phyloP scores from a whole-genome alignment of 2,329 filamentous ascomycete species.

The Pseudocercospora vitis region DNA sequence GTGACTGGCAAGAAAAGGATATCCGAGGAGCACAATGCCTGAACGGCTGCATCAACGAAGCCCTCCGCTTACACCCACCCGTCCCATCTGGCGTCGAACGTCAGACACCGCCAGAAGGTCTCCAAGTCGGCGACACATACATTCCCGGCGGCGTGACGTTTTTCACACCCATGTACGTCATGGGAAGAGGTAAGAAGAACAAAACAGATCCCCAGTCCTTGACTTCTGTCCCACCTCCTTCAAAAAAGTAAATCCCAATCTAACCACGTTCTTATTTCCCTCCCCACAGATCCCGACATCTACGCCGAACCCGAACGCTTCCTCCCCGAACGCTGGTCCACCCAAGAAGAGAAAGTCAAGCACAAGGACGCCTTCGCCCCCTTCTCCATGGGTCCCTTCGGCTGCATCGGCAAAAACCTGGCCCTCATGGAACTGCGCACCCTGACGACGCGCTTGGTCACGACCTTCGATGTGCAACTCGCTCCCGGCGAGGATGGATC shows the following conservation, averaged over 20 bases:
- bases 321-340: slow-evolving; percentile 43
- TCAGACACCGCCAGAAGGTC: slow-evolving; percentile 42
- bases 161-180: slow-evolving; percentile 31
- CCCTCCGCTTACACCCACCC: slow-evolving; percentile 45
- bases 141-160: slow-evolving; percentile 37
- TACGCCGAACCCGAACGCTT: slow-evolving; percentile 36
- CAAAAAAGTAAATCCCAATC: no score
- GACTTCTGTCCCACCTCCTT: neutral
- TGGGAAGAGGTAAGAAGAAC: slow-evolving; percentile 29
- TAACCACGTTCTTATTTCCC: no score
- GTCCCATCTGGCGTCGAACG: slow-evolving; percentile 41
- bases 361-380: slow-evolving; percentile 42
- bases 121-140: slow-evolving; percentile 38
- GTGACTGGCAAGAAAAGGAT: slow-evolving; percentile 33
- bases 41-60: slow-evolving; percentile 44
- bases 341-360: slow-evolving; percentile 38
- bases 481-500: slow-evolving; percentile 41
- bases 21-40: slow-evolving; percentile 34
- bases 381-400: slow-evolving; percentile 39
- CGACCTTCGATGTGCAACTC: slow-evolving; percentile 40
- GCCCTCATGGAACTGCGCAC: slow-evolving; percentile 42
- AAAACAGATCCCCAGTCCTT: neutral
- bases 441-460: slow-evolving; percentile 38
- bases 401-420: slow-evolving; percentile 42
- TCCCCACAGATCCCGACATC: slow-evolving; percentile 28